Base-by-base conservation (phyloP, 805 yeast genomes). In the Blastobotrys muscicola region DNA sequence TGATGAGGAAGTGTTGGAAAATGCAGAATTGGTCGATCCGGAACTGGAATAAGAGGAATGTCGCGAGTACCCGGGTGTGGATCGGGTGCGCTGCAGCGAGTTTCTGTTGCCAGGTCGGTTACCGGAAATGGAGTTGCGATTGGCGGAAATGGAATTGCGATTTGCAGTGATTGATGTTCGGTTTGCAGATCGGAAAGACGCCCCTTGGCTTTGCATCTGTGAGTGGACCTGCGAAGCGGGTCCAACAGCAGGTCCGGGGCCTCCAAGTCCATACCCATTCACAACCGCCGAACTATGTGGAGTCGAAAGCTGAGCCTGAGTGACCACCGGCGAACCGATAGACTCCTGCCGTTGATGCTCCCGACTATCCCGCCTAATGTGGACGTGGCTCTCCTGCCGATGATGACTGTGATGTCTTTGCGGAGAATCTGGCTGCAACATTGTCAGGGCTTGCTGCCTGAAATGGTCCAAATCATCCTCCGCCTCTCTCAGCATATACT, bases 391-490 rank as follows among this genome's bases (percentile, higher is more conserved):
- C 11, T 11, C n/a, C 9, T 6, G 8, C 5, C 23, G n/a, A 12
- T 10, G 9, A 12, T 12, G 34, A 30, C 29, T 20, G 26, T 20
- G 26, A 20, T 20, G 26, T 20, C 26, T 20, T 6, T 20, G 26
- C 26, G 26, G 26, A 20, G 26, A 20, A 20, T 20, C 29, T 29
- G 26, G n/a, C 20, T 13, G 30, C 29, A 11, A 12, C 26, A 20
- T 20, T 4, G 6, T 36, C 9, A 50, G 46, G 16, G 55, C 58
- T 16, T 50, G 56, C 26, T 49, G 50, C 33, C 55, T 47, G 49
- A 57, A 59, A 39, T 45, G 45, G 12, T 48, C 44, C 38, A 65
- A 52, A 9, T 65, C 70, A 5, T 45, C 45, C 46, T 67, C 69
- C 10, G 70, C 69, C 30, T 51, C 56, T 29, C 52, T 50, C 43